Percentiles rank a stretch among this genome's conserved stretches.
Evolutionary conservation across 768 basidiomycete species (phyloP).

Genomic region (Neoboletus subvelutipes): DNA sequence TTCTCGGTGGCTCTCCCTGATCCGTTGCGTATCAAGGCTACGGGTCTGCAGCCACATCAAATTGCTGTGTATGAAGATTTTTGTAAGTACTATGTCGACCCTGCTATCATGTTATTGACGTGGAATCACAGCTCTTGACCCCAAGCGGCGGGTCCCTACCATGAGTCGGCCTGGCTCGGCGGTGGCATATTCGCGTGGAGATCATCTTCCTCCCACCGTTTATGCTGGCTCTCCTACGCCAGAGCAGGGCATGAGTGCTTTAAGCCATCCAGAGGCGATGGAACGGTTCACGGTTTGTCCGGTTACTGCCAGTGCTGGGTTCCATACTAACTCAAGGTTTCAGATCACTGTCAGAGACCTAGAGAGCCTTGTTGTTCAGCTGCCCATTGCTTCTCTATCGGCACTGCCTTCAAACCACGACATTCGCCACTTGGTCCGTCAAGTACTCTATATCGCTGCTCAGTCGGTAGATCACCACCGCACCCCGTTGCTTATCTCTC

Average conservation of each 20-base stretch:
- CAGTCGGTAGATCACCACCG: slow-evolving; percentile 78
- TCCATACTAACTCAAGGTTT: slow-evolving; percentile 3
- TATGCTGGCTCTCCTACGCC: slow-evolving; percentile 65
- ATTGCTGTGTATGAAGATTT: slow-evolving; percentile 95
- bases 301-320: background rate
- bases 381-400: slow-evolving; percentile 69
- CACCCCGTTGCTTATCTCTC: slow-evolving; percentile 89
- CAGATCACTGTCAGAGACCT: slow-evolving; percentile 52
- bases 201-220: slow-evolving; percentile 40
- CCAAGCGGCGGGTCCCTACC: slow-evolving; percentile 49
- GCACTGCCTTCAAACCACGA: slow-evolving; percentile 82
- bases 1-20: slow-evolving; percentile 81
- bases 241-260: slow-evolving; percentile 48
- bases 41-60: slow-evolving; percentile 81
- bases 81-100: slow-evolving; percentile 41
- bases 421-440: slow-evolving; percentile 78
- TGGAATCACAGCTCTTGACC: slow-evolving; percentile 45
- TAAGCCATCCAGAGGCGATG: slow-evolving; percentile 81
- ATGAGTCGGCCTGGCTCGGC: slow-evolving; percentile 71
- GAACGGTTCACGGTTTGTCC: slow-evolving; percentile 76
- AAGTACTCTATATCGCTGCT: slow-evolving; percentile 78
- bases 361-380: slow-evolving; percentile 74
- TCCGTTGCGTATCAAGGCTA: slow-evolving; percentile 78
- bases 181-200: slow-evolving; percentile 58
- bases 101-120: slow-evolving; percentile 15